Evolutionary conservation across 2,329 filamentous ascomycete genomes (phyloP), one percentile per base, ranked within the genome.

Genomic region (Metarhizium robertsii): DNA sequence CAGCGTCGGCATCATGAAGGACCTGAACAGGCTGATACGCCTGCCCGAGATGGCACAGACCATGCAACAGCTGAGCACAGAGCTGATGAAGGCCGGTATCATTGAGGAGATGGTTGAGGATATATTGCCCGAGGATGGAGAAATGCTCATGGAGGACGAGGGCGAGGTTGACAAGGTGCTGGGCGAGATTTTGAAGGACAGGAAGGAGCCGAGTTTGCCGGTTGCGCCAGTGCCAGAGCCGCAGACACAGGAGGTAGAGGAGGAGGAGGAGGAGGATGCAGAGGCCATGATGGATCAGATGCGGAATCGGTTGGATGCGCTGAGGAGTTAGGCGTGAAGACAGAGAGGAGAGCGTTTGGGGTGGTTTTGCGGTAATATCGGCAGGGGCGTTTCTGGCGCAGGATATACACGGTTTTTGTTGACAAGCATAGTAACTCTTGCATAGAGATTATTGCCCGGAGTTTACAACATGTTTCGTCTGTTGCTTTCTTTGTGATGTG

Each of bases 71-170:
- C 76, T 97, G 52, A 87, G 86, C 64, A 79, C 86, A 56, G 94
- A 97, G 78, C 74, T 97, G 62, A 88, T 96, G 71, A 95, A 91
- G 75, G 92, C 94, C 2, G 94, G 92, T 16, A 92, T 99, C 61
- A 95, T 97, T 58, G 92, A 97, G 77, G 94, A 99, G 75, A 96
- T 97, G 88, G 85, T 95, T 4, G 88, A 86, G 50, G 92, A 97
- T 68, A 85, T 80, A 47, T 75, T 97, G 61, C 90, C 91, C n/a
- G 81, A 86, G 61, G 86, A 91, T 56, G 73, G 86, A 53, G 75
- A 90, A 62, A 77, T 83, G 53, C 81, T 89, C 56, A 84, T 88
- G 57, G 89, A 90, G 59, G 89, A 92, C 64, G 85, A 88, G 67
- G 75, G 74, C 20, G 92, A 97, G 77, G 90, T 97, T 10, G 92